Conservation (phyloP, 1,139 yeast species). For the Candida glucosophila region DNA sequence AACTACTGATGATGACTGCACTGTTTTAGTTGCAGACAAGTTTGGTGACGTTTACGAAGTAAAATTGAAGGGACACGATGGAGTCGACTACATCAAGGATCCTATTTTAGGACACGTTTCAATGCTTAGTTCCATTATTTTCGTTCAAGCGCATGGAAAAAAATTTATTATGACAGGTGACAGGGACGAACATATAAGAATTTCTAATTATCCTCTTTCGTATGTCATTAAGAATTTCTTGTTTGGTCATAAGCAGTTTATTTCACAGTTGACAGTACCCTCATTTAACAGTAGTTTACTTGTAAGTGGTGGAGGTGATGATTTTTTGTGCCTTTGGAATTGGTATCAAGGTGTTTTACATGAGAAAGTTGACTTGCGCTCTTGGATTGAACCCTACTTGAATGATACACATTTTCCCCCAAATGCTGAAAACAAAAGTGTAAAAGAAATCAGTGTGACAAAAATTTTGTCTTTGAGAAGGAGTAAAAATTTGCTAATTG, state of each 20-base stretch:
- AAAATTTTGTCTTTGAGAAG: constrained; percentile 25
- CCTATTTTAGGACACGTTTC: constrained; percentile 95
- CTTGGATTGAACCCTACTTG: constrained; percentile 39
- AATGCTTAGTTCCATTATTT: constrained; percentile 70
- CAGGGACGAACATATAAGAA: constrained; percentile 91
- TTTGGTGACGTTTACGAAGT: constrained; percentile 88
- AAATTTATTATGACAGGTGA: constrained; percentile 72
- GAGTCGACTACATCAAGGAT: constrained; percentile 32
- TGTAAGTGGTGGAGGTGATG: constrained; percentile 90
- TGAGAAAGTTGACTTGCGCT: constrained; percentile 41
- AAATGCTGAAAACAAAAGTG: constrained; percentile 41
- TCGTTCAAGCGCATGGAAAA: constrained; percentile 36
- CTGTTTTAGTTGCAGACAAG: constrained; percentile 80
- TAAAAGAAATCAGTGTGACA: constrained; percentile 47
- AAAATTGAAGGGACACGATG: constrained; percentile 22
- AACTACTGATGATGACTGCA: constrained; percentile 41
- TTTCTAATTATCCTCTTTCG: constrained; percentile 75
- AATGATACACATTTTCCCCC: constrained; percentile 59
- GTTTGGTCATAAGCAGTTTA: constrained; percentile 81
- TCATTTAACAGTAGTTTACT: constrained; percentile 38
- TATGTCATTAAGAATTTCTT: constrained; percentile 74
- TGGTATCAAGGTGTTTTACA: constrained; percentile 49
- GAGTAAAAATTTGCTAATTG: constrained; percentile 24
- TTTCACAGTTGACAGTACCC: constrained; percentile 54
- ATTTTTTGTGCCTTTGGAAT: constrained; percentile 66